phyloP scores from a whole-genome alignment of 441 rosid genomes.

The Kokia cookei region DNA sequence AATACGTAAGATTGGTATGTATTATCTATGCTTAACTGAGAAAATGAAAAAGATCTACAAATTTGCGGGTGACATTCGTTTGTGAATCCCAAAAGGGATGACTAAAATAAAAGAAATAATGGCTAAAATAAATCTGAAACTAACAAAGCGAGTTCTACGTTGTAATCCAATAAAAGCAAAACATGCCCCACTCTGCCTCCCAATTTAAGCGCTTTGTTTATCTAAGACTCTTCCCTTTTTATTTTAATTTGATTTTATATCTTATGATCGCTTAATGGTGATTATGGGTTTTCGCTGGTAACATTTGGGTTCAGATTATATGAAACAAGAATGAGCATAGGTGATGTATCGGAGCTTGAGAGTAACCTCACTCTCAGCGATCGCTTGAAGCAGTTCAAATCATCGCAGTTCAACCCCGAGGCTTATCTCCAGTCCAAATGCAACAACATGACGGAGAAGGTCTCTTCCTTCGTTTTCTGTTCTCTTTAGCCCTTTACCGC shows the following conservation, averaged over 20 bases:
- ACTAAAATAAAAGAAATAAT: not conserved
- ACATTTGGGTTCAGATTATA: not conserved
- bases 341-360: constrained; percentile 55
- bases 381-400: constrained; percentile 66
- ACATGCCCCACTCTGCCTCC: not conserved
- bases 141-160: constrained; percentile 8
- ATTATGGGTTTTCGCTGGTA: not conserved
- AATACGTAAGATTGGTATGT: too few relatives aligned
- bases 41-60: too few relatives aligned
- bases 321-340: constrained; percentile 30
- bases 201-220: not conserved
- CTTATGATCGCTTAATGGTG: not conserved
- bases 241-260: not conserved
- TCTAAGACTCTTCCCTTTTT: not conserved
- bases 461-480: not conserved
- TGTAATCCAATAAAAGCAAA: not conserved
- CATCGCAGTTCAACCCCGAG: constrained; percentile 58
- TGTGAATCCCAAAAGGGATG: not conserved
- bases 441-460: constrained; percentile 76
- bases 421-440: constrained; percentile 59
- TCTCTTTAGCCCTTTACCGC: not conserved
- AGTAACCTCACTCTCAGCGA: constrained; percentile 50
- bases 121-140: not conserved
- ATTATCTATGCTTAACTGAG: too few relatives aligned
- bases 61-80: not conserved